These are phyloP conservation scores for Triticum dicoccoides DNA, from an alignment of 176 grass and related monocot genomes.

Conservation along the genomic window DNA sequence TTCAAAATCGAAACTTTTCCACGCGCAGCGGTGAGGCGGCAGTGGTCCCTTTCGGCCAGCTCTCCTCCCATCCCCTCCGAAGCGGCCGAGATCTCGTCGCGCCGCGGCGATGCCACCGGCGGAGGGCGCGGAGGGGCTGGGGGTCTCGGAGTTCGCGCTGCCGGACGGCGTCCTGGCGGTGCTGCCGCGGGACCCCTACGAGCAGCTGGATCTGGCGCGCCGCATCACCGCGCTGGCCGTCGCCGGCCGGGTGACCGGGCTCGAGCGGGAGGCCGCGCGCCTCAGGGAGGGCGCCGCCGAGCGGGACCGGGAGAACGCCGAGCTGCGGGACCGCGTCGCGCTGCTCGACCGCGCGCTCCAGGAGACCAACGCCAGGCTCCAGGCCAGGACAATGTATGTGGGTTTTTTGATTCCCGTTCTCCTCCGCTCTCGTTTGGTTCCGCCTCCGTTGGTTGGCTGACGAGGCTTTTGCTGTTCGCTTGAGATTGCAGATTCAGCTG, in stretches of 20 bases:
- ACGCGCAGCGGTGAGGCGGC: too few species aligned
- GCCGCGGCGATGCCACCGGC: slow-evolving; percentile 23
- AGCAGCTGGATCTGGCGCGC: slow-evolving; percentile 90
- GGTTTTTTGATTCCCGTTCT: too few species aligned
- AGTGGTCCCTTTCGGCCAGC: too few species aligned
- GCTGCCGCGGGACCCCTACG: slow-evolving; percentile 75
- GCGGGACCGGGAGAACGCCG: slow-evolving; percentile 50
- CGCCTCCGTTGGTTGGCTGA: neutral
- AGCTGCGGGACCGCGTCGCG: slow-evolving; percentile 71
- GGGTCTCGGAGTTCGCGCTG: slow-evolving; percentile 46
- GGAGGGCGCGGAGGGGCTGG: slow-evolving; percentile 9
- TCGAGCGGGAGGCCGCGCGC: slow-evolving; percentile 66
- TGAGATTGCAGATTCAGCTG: slow-evolving; percentile 59
- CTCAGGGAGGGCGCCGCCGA: slow-evolving; percentile 56
- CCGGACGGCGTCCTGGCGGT: slow-evolving; percentile 69
- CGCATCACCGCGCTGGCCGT: slow-evolving; percentile 91
- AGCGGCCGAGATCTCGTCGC: neutral
- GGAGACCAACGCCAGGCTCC: slow-evolving; percentile 66
- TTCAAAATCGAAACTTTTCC: too few species aligned
- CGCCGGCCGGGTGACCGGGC: slow-evolving; percentile 61
- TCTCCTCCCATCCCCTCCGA: neutral
- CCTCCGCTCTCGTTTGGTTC: neutral
- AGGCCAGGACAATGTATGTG: slow-evolving; percentile 62
- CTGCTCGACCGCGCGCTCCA: slow-evolving; percentile 65
- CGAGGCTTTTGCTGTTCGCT: neutral